A percentile compares a stretch with the other conserved stretches of the same genome.
Conservation (phyloP, 805 yeast genomes). For the Nakazawaea siamensis region DNA sequence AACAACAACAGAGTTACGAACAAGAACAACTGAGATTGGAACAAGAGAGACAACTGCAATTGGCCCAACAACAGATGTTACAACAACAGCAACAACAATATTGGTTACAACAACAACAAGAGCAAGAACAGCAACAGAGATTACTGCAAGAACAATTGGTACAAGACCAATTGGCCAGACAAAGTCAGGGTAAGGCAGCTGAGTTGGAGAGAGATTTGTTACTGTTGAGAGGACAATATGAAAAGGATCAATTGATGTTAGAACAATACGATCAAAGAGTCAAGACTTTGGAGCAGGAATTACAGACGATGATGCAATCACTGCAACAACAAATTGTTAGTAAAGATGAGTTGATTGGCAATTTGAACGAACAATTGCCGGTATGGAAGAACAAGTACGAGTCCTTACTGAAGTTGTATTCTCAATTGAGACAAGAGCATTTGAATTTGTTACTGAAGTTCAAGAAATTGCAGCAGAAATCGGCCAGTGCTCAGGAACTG, state of each 20-base stretch:
- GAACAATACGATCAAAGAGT: slow-evolving; percentile 86
- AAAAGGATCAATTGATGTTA: slow-evolving; percentile 73
- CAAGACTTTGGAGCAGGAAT: slow-evolving; percentile 69
- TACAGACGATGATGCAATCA: slow-evolving; percentile 48
- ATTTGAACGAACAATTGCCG: slow-evolving; percentile 64
- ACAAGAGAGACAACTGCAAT: slow-evolving; percentile 56
- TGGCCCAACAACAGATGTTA: slow-evolving; percentile 57
- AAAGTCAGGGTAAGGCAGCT: slow-evolving; percentile 70
- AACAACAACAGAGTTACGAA: slow-evolving; percentile 44
- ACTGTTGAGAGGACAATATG: slow-evolving; percentile 71
- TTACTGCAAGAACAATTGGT: slow-evolving; percentile 62
- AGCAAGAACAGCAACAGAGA: slow-evolving; percentile 59
- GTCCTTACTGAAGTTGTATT: slow-evolving; percentile 78
- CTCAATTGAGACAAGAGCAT: slow-evolving; percentile 90
- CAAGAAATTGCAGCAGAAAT: slow-evolving; percentile 78
- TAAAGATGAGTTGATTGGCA: slow-evolving; percentile 63
- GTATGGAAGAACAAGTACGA: slow-evolving; percentile 86
- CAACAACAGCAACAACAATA: slow-evolving; percentile 65
- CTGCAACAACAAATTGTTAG: slow-evolving; percentile 68
- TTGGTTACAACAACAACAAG: slow-evolving; percentile 68
- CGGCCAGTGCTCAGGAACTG: slow-evolving; percentile 84
- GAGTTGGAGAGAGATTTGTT: slow-evolving; percentile 77
- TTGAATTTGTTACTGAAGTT: slow-evolving; percentile 67
- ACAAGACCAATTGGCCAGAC: slow-evolving; percentile 61
- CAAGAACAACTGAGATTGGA: slow-evolving; percentile 54